Conservation (phyloP, 768 basidiomycete species). For the Panaeolus cyanescens region DNA sequence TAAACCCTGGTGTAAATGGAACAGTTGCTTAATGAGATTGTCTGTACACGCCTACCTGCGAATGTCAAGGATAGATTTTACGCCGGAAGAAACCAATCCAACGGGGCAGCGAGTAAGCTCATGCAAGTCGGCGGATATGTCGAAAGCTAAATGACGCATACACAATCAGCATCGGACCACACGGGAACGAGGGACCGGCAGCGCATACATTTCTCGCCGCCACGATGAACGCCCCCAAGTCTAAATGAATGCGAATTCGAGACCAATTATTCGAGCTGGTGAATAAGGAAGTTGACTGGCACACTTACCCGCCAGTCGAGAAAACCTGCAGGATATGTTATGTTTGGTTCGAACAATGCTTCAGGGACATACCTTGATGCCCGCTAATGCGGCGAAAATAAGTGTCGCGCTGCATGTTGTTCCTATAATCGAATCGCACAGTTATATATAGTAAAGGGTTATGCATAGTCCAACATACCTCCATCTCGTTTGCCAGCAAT, state of each 20-base stretch:
- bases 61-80: constrained; percentile 95
- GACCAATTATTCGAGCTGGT: background rate
- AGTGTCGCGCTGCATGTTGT: constrained; percentile 77
- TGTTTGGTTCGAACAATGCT: background rate
- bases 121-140: constrained; percentile 91
- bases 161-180: constrained; percentile 5
- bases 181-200: background rate
- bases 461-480: constrained; percentile 43
- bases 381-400: constrained; percentile 75
- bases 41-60: constrained; percentile 52
- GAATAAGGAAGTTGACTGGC: background rate
- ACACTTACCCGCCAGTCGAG: constrained; percentile 84
- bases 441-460: constrained; percentile 6
- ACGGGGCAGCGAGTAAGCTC: constrained; percentile 90
- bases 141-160: constrained; percentile 64
- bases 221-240: constrained; percentile 47
- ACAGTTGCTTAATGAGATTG: background rate
- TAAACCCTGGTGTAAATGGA: background rate
- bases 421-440: constrained; percentile 35
- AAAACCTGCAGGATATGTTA: constrained; percentile 58
- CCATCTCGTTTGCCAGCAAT: constrained; percentile 70
- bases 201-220: constrained; percentile 41
- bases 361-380: constrained; percentile 67
- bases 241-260: constrained; percentile 16
- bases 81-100: constrained; percentile 89